Evolutionary conservation across 768 basidiomycete genomes (phyloP).

Genomic region (Leccinum broughii): DNA sequence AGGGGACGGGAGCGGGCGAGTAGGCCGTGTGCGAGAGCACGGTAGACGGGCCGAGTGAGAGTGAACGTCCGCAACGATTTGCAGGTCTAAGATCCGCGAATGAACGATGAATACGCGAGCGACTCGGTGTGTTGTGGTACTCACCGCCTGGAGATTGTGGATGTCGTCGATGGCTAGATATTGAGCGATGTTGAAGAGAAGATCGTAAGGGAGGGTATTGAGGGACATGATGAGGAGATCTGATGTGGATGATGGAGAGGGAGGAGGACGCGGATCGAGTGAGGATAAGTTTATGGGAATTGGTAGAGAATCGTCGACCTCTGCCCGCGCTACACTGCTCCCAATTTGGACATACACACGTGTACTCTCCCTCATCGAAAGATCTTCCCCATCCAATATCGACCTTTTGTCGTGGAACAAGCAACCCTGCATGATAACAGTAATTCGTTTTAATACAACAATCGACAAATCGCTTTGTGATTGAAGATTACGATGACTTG

Average conservation of each 20-base stretch:
- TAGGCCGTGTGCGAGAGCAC: slow-evolving; percentile 60
- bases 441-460: too few species aligned
- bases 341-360: not conserved
- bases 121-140: slow-evolving; percentile 23
- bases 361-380: too few species aligned
- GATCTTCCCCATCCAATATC: too few species aligned
- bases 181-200: slow-evolving; percentile 65
- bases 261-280: slow-evolving; percentile 14
- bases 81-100: slow-evolving; percentile 48
- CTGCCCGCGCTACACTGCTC: not conserved
- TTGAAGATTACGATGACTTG: too few species aligned
- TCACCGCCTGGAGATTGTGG: slow-evolving; percentile 60
- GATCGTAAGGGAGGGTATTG: slow-evolving; percentile 62
- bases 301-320: not conserved
- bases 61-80: slow-evolving; percentile 60
- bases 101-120: not conserved
- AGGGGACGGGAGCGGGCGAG: slow-evolving; percentile 67
- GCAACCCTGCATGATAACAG: too few species aligned
- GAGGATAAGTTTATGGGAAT: slow-evolving; percentile 14
- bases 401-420: too few species aligned
- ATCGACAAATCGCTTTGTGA: too few species aligned
- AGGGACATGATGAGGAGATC: slow-evolving; percentile 30
- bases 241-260: not conserved
- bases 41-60: slow-evolving; percentile 66
- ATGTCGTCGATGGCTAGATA: slow-evolving; percentile 63